phyloP scores from a whole-genome alignment of 371 early-diverging fungal genomes.

The Nematocida sp. region DNA sequence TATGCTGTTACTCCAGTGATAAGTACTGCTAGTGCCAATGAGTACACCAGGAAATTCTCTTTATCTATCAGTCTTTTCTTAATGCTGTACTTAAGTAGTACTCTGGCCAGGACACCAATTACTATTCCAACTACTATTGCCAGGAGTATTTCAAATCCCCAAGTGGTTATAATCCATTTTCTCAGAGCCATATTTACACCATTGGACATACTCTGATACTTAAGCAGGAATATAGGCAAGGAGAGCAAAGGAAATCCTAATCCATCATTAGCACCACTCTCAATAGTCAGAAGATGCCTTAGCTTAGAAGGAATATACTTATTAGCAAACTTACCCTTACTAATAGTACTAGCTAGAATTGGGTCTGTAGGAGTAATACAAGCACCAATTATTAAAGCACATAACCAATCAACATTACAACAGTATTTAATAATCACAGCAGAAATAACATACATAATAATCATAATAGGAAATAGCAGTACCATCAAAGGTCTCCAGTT shows the following conservation, averaged over 20 bases:
- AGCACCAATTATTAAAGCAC: constrained; percentile 69
- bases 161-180: constrained; percentile 52
- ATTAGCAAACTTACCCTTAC: constrained; percentile 84
- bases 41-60: constrained; percentile 74
- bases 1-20: constrained; percentile 71
- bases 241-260: constrained; percentile 75
- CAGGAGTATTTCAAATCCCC: constrained; percentile 65
- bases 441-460: constrained; percentile 74
- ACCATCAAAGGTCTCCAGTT: constrained; percentile 68
- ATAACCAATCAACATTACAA: background rate
- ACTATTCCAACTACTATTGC: constrained; percentile 73
- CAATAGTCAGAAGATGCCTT: constrained; percentile 74
- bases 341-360: constrained; percentile 79
- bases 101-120: constrained; percentile 70
- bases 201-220: constrained; percentile 15
- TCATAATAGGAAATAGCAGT: constrained; percentile 74
- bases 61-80: constrained; percentile 74
- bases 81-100: constrained; percentile 69
- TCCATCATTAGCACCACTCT: constrained; percentile 68
- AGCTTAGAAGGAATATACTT: constrained; percentile 72
- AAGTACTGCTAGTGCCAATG: constrained; percentile 74
- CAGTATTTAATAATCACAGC: constrained; percentile 69
- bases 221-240: constrained; percentile 65
- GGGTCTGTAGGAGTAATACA: constrained; percentile 89
- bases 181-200: background rate